Conservation (phyloP, 2,329 filamentous ascomycete genomes). For the Curvularia hawaiiensis region DNA sequence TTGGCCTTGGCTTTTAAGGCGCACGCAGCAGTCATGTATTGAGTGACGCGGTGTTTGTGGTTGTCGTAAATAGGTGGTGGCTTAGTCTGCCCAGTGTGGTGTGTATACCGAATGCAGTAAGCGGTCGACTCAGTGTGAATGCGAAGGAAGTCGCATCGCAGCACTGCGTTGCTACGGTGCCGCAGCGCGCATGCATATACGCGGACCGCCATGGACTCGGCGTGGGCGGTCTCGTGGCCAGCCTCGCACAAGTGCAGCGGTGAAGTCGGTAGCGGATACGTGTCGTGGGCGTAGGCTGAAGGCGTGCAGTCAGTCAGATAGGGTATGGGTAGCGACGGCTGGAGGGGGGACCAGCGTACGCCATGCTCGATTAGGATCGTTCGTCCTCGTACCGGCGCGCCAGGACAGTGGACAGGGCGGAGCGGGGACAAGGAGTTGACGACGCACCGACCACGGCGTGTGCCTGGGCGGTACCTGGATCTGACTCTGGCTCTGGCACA, state of each 20-base stretch:
- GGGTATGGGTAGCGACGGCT: neutral
- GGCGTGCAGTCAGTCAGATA: slow-evolving; percentile 11
- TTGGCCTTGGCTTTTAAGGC: neutral
- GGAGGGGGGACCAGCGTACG: neutral
- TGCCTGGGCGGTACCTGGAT: slow-evolving; percentile 13
- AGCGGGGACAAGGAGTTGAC: slow-evolving; percentile 18
- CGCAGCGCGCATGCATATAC: slow-evolving; percentile 13
- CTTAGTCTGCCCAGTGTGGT: neutral
- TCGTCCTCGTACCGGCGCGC: slow-evolving; percentile 15
- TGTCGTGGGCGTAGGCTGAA: slow-evolving; percentile 12
- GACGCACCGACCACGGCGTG: slow-evolving; percentile 11
- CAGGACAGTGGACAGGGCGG: slow-evolving; percentile 15
- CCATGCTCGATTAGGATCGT: slow-evolving; percentile 20
- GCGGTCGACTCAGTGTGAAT: slow-evolving; percentile 19
- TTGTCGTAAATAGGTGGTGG: slow-evolving; percentile 8
- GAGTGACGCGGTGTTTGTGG: slow-evolving; percentile 8
- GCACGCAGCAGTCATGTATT: neutral
- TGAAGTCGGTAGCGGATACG: slow-evolving; percentile 19
- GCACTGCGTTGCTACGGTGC: slow-evolving; percentile 20
- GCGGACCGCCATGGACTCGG: slow-evolving; percentile 7
- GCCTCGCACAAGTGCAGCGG: slow-evolving; percentile 28
- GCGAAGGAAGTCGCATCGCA: slow-evolving; percentile 13
- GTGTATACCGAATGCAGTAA: slow-evolving; percentile 1
- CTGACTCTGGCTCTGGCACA: neutral
- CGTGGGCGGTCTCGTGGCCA: slow-evolving; percentile 6